Evolutionary conservation across 208 protist species (phyloP).

Genomic region (Balamuthia mandrillaris): DNA sequence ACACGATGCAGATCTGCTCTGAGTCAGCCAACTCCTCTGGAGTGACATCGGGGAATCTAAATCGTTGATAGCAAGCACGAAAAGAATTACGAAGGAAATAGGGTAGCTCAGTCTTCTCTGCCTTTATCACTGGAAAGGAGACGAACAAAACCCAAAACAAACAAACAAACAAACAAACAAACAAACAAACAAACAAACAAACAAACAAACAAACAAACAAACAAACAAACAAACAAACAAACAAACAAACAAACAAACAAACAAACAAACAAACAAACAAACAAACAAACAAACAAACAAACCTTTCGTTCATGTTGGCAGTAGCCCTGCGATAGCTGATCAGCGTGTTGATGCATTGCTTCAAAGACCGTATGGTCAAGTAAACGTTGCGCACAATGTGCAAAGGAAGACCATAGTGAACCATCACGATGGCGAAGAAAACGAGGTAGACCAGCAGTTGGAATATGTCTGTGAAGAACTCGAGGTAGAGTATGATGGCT

Average conservation of each 20-base stretch:
- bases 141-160: no score
- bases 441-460: slow-evolving; percentile 6
- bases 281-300: neutral
- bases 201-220: neutral
- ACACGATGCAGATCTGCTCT: slow-evolving; percentile 61
- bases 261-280: neutral
- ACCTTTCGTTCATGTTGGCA: neutral
- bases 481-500: slow-evolving; percentile 32
- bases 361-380: neutral
- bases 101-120: no score
- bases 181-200: slow-evolving; percentile 20
- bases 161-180: no score
- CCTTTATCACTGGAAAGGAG: no score
- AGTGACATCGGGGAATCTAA: slow-evolving; percentile 47
- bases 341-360: neutral
- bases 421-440: slow-evolving; percentile 19
- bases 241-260: no score
- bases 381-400: slow-evolving; percentile 37
- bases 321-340: slow-evolving; percentile 16
- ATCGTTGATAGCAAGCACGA: no score
- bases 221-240: neutral
- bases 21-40: slow-evolving; percentile 39
- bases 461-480: slow-evolving; percentile 7
- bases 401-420: neutral
- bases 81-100: no score